Base-by-base conservation (phyloP, 2,329 filamentous ascomycete genomes). In the Truncatella angustata region DNA sequence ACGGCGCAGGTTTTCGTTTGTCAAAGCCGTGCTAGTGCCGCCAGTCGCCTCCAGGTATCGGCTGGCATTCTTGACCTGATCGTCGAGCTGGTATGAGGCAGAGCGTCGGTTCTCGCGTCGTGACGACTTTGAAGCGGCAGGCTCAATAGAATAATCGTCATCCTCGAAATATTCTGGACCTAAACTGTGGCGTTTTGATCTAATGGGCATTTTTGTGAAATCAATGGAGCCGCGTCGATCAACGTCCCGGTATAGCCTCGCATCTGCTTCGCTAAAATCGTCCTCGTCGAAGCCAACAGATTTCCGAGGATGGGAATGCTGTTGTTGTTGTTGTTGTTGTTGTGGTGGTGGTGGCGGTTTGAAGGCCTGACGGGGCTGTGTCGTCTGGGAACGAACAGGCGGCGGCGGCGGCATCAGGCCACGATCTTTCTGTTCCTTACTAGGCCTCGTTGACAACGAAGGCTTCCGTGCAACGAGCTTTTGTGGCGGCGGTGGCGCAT, bases 1-100 rank as follows among this genome's bases (percentile, higher is more conserved):
- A 24, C 73, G 78, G 62, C 73, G 77, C 23, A 87, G 70, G 11
- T 73, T 70, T 52, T 84, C 82, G 2, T 76, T 77, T 3, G 84
- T 86, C 51, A 86, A 65, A 2, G 76, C 74, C 50, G 78, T 60
- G 34, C 21, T 20, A 28, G 21, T 14, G 5, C 71, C 74, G 30
- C 77, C 78, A 37, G 63, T 72, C 5, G 80, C 70, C 4, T 78
- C 73, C 60, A 84, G 82, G 62, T 86, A 85, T 21, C 63, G 65
- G 18, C 69, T 59, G 26, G 77, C 78, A 54, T 69, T 62, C 18
- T 70, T 69, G 4, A 79, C 55, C 56, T 80, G 73, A 23, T 73
- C 70, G 50, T 74, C 70, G 47, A 76, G 73, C 36, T 75, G 68
- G 39, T 70, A 67, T 23, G 58, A 60, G 2, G 64, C 64, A 30